Percentiles rank a stretch among this genome's conserved stretches.
phyloP scores from a whole-genome alignment of 352 stramenopile genomes.

The Globisporangium acanthophoron region DNA sequence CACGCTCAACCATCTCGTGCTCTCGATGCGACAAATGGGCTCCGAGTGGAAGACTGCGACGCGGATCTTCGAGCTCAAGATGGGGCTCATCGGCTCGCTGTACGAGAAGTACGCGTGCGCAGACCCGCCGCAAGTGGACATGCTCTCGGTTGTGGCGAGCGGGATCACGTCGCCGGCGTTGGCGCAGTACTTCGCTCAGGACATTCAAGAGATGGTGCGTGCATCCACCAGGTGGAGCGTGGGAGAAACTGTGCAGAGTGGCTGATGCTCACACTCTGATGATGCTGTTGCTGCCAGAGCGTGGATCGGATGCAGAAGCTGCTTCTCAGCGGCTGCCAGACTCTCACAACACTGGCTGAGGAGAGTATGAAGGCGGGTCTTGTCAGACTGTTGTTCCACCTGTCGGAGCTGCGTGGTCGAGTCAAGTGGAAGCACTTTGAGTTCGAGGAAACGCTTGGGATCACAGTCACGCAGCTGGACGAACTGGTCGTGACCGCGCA shows the following conservation, averaged over 20 bases:
- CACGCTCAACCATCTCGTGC: constrained; percentile 27
- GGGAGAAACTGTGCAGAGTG: not conserved
- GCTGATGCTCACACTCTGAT: not conserved
- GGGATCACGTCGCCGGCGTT: constrained; percentile 59
- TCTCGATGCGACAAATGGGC: constrained; percentile 29
- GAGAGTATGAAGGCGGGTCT: constrained; percentile 33
- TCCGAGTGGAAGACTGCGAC: constrained; percentile 77
- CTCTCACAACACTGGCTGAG: constrained; percentile 24
- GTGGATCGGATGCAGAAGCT: constrained; percentile 56
- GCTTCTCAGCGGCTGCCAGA: constrained; percentile 34
- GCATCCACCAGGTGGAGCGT: not conserved
- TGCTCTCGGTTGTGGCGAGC: constrained; percentile 54
- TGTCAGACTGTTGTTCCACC: constrained; percentile 33
- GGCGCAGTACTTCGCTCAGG: constrained; percentile 74
- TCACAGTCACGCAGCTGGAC: constrained; percentile 29
- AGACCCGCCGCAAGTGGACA: constrained; percentile 60
- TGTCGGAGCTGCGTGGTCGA: constrained; percentile 50
- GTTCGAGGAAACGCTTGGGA: constrained; percentile 32
- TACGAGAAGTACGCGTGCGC: constrained; percentile 76
- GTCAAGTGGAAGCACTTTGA: constrained; percentile 33
- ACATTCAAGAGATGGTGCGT: constrained; percentile 77
- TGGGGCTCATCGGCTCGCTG: constrained; percentile 59
- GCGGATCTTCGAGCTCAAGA: constrained; percentile 72
- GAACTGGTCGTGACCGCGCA: constrained; percentile 23
- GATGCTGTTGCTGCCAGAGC: constrained; percentile 22